Percentiles rank a stretch among this genome's conserved stretches.
phyloP scores from a whole-genome alignment of 805 yeast genomes.

The Brettanomyces nanus region DNA sequence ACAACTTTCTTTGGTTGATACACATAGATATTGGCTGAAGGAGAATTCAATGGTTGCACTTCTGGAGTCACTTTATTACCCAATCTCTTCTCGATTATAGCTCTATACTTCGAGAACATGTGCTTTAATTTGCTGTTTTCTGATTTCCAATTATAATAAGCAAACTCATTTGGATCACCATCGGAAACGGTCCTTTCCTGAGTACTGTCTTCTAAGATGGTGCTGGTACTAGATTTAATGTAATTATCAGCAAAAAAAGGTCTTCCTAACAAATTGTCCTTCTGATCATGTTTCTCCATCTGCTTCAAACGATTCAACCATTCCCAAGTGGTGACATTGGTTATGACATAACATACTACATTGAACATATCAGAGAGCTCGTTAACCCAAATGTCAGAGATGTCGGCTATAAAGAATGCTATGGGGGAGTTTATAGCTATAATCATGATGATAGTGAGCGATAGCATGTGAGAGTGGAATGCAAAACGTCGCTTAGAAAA shows the following conservation, averaged over 20 bases:
- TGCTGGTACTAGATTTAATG: neutral
- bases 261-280: slow-evolving; percentile 68
- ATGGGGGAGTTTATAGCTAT: slow-evolving; percentile 53
- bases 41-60: neutral
- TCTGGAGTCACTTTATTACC: neutral
- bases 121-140: neutral
- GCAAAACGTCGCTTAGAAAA: slow-evolving; percentile 45
- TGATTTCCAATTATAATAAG: neutral
- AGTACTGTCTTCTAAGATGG: neutral
- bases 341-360: slow-evolving; percentile 59
- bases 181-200: neutral
- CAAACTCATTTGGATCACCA: neutral
- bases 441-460: slow-evolving; percentile 48
- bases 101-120: neutral
- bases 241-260: slow-evolving; percentile 3
- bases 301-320: slow-evolving; percentile 65
- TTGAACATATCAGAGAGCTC: slow-evolving; percentile 68
- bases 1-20: slow-evolving; percentile 2
- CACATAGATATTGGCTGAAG: neutral
- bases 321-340: slow-evolving; percentile 77
- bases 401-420: slow-evolving; percentile 68
- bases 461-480: slow-evolving; percentile 39
- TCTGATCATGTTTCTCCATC: slow-evolving; percentile 51
- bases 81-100: neutral
- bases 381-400: slow-evolving; percentile 66